Percentiles rank a stretch among this genome's conserved stretches.
These are phyloP conservation scores for Aspergillus ochraceoroseus DNA, from an alignment of 2,329 filamentous ascomycete species.

Conservation along the genomic window DNA sequence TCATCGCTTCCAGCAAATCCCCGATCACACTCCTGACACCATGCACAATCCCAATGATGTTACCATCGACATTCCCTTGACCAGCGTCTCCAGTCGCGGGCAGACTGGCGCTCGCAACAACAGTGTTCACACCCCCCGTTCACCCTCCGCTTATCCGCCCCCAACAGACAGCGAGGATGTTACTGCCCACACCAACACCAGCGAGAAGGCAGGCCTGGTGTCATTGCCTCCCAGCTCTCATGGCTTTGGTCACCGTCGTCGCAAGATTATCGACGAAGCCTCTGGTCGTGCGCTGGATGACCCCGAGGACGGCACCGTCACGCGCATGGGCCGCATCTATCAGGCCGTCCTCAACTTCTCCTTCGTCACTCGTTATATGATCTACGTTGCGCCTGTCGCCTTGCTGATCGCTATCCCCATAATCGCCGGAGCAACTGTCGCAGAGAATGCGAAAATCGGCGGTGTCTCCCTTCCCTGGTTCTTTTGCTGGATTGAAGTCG, in stretches of 20 bases:
- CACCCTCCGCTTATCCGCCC: slow-evolving; percentile 26
- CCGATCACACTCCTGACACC: slow-evolving; percentile 31
- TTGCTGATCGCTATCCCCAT: slow-evolving; percentile 59
- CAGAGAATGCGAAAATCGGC: slow-evolving; percentile 48
- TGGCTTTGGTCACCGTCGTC: slow-evolving; percentile 24
- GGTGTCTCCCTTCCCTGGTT: slow-evolving; percentile 57
- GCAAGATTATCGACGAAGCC: slow-evolving; percentile 31
- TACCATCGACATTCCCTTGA: slow-evolving; percentile 59
- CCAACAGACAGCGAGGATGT: slow-evolving; percentile 22
- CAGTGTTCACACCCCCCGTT: slow-evolving; percentile 29
- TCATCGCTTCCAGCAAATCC: slow-evolving; percentile 45
- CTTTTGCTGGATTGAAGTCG: slow-evolving; percentile 61
- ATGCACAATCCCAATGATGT: slow-evolving; percentile 50
- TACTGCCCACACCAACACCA: slow-evolving; percentile 29
- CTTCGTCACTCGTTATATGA: slow-evolving; percentile 58
- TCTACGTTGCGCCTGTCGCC: slow-evolving; percentile 58
- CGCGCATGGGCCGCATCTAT: slow-evolving; percentile 57
- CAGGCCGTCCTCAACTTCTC: slow-evolving; percentile 58
- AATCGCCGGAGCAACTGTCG: slow-evolving; percentile 54
- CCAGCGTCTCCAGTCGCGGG: slow-evolving; percentile 49
- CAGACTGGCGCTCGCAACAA: slow-evolving; percentile 45
- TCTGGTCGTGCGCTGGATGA: slow-evolving; percentile 36
- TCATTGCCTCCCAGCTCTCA: slow-evolving; percentile 16
- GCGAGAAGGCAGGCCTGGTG: slow-evolving; percentile 31
- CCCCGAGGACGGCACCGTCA: slow-evolving; percentile 53